Conservation (phyloP, 495 filamentous ascomycete genomes). For the Daldinia bambusicola region DNA sequence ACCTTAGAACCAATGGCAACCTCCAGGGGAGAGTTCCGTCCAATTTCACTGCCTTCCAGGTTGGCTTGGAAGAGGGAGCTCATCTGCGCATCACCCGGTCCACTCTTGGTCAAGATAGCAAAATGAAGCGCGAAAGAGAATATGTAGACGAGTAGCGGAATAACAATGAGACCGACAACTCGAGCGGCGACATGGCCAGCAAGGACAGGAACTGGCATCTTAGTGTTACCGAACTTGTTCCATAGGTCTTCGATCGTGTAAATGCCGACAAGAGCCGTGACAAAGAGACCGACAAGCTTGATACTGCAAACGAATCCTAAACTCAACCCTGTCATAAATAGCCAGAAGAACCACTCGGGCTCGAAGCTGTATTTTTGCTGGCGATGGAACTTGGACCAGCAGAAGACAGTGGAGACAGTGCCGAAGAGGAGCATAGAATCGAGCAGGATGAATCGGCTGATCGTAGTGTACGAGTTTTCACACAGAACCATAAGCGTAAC, state of each 20-base stretch:
- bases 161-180: slow-evolving; percentile 84
- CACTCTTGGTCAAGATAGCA: slow-evolving; percentile 89
- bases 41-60: slow-evolving; percentile 89
- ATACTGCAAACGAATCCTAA: slow-evolving; percentile 98
- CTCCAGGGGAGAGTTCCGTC: slow-evolving; percentile 91
- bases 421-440: slow-evolving; percentile 99
- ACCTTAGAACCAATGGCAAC: slow-evolving; percentile 87
- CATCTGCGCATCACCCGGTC: slow-evolving; percentile 98
- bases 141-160: slow-evolving; percentile 90
- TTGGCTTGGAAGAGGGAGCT: slow-evolving; percentile 99
- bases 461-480: slow-evolving; percentile 98
- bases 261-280: slow-evolving; percentile 91
- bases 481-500: slow-evolving; percentile 96
- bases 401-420: slow-evolving; percentile 94
- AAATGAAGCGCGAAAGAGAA: slow-evolving; percentile 96
- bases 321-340: slow-evolving; percentile 88
- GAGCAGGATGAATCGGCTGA: slow-evolving; percentile 95
- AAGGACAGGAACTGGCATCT: slow-evolving; percentile 86
- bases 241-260: slow-evolving; percentile 98
- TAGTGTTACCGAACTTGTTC: slow-evolving; percentile 96
- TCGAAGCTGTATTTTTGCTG: slow-evolving; percentile 85
- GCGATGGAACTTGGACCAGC: slow-evolving; percentile 95
- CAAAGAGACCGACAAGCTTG: slow-evolving; percentile 96
- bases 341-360: slow-evolving; percentile 89
- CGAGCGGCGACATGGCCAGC: slow-evolving; percentile 82